A percentile compares a stretch with the other conserved stretches of the same genome.
These are phyloP conservation scores for Amaranthus tricolor DNA, from an alignment of 179 eudicot species.

Conservation along the genomic window DNA sequence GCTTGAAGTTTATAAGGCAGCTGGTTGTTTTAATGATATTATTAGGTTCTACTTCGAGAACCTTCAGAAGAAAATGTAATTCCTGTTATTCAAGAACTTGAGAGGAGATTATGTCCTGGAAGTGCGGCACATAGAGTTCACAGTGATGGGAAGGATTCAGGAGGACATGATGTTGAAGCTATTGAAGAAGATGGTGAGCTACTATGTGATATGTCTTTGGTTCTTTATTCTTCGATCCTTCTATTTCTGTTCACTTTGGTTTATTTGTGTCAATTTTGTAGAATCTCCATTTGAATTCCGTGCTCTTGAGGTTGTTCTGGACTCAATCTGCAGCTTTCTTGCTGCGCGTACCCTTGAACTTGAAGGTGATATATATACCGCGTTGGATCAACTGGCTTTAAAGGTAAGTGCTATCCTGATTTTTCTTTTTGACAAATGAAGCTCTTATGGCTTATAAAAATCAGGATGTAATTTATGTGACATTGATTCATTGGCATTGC, in stretches of 20 bases:
- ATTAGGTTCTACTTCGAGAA: slow-evolving; percentile 77
- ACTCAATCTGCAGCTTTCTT: slow-evolving; percentile 49
- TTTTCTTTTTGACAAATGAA: neutral
- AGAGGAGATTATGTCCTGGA: slow-evolving; percentile 54
- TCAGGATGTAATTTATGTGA: neutral
- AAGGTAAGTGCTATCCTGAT: slow-evolving; percentile 29
- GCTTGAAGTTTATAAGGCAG: neutral
- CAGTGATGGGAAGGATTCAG: slow-evolving; percentile 44
- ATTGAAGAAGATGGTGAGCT: slow-evolving; percentile 74
- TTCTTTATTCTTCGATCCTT: neutral
- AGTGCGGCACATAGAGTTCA: slow-evolving; percentile 38
- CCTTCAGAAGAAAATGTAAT: slow-evolving; percentile 71
- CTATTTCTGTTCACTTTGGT: slow-evolving; percentile 3
- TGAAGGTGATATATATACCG: slow-evolving; percentile 49
- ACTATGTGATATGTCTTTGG: neutral
- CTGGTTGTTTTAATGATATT: neutral
- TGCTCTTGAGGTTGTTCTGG: slow-evolving; percentile 49
- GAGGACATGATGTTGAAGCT: slow-evolving; percentile 48
- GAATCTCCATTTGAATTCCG: slow-evolving; percentile 94
- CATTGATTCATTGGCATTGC: neutral
- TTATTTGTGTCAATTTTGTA: slow-evolving; percentile 24
- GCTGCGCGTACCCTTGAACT: slow-evolving; percentile 52
- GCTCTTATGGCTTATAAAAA: neutral
- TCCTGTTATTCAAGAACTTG: slow-evolving; percentile 78
- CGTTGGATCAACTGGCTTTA: slow-evolving; percentile 47